A percentile compares a stretch with the other conserved stretches of the same genome.
Evolutionary conservation across 2,329 filamentous ascomycete genomes (phyloP).

Genomic region (Cryphonectria carpinicola): DNA sequence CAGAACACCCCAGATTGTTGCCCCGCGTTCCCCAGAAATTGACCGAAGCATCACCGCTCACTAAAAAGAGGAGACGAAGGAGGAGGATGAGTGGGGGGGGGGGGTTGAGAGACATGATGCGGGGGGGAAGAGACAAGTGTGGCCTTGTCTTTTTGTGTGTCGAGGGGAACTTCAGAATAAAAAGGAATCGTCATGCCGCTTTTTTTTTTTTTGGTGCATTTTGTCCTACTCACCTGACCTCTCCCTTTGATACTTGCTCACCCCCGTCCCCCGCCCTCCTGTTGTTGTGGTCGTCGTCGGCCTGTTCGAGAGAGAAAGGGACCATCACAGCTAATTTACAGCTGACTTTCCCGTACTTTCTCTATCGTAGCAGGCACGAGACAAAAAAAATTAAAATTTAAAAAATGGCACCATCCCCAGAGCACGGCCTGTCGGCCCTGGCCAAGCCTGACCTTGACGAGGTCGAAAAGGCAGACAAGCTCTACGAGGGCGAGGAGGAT

Average conservation of each 20-base stretch:
- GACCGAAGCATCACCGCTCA: conserved; percentile 1
- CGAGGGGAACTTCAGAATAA: neutral
- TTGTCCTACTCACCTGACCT: neutral
- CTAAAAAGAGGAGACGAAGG: neutral
- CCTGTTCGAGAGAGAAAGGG: no score
- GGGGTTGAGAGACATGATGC: neutral
- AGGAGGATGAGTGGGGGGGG: neutral
- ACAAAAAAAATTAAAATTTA: neutral
- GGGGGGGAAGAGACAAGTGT: neutral
- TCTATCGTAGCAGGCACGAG: neutral
- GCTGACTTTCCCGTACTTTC: neutral
- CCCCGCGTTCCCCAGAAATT: conserved; percentile 1
- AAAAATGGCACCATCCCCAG: neutral
- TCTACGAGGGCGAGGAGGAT: neutral
- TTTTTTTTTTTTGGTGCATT: neutral
- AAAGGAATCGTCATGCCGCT: neutral
- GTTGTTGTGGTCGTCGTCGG: neutral
- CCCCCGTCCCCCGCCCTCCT: neutral
- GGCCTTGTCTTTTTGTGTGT: neutral
- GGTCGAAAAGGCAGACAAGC: conserved; percentile 12
- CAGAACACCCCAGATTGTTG: neutral
- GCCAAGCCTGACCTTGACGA: conserved; percentile 14
- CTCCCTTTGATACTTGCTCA: neutral
- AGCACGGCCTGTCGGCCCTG: neutral
- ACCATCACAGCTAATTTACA: neutral